Base-by-base conservation (phyloP, 225 moss, liverwort and hornwort genomes). In the Takakia lepidozioides region DNA sequence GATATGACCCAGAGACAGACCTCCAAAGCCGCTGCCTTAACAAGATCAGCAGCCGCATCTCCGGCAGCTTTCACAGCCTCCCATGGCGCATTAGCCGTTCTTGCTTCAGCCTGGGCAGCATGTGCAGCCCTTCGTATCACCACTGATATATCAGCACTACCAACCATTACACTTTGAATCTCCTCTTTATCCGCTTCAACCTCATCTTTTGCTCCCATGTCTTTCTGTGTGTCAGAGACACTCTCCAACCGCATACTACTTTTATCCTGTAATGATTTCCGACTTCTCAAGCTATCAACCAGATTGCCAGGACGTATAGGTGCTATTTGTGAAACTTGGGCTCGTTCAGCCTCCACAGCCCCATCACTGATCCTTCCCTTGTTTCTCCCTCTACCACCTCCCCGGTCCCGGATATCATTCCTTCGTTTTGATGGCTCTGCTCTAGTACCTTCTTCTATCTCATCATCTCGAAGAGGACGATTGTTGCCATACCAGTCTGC, bases 1-100 rank as follows among this genome's bases (percentile, higher is more conserved):
- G 7, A 25, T 19, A 43, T 10, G 14, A 27, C 29, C 29, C 48
- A 26, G 35, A 28, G 22, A 8, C 32, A 49, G 65, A 95, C 98
- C 98, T 98, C 87, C 27, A 69, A 69, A 29, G 98, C 98, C 38
- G 91, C 91, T 49, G 63, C 69, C 56, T 76, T 78, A 36, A 91
- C 98, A 50, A 98, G 85, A 29, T 98, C 98, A 52, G 91, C 78
- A 29, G 98, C 98, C 65, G 91, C 98, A 62, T 98, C 98, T 70
- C 98, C 91, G 36, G 98, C 98, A 49, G 83, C 98, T 72, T 76
- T 87, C 46, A 98, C 73, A 39, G 98, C 98, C 61, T 91, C 98
- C 67, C 74, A 58, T 1, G 91, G 91, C 22, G 87, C 98, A 57
- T 83, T 81, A 25, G 87, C 98, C 58, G 91, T 64, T 66, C 81